Evolutionary conservation across 768 basidiomycete genomes (phyloP).

Genomic region (Myochromella boudieri): DNA sequence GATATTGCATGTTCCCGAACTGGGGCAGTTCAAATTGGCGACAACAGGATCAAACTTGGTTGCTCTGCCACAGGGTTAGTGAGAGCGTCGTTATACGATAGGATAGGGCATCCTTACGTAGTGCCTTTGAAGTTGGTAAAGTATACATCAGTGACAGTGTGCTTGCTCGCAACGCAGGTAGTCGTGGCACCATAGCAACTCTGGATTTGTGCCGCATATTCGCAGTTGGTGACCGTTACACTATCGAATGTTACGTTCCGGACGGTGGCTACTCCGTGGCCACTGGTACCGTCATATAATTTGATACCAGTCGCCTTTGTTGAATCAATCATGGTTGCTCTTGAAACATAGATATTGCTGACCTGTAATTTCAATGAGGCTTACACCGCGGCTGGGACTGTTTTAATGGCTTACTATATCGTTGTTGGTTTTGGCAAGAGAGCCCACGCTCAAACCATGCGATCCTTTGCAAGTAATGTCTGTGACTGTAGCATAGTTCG

Average conservation of each 20-base stretch:
- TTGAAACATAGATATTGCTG: slow-evolving; percentile 24
- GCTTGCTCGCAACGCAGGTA: slow-evolving; percentile 24
- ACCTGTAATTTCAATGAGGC: slow-evolving; percentile 14
- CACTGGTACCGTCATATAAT: slow-evolving; percentile 26
- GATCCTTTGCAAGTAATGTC: slow-evolving; percentile 31
- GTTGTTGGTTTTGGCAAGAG: slow-evolving; percentile 18
- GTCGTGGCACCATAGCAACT: slow-evolving; percentile 26
- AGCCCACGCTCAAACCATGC: slow-evolving; percentile 30
- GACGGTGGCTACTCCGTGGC: slow-evolving; percentile 29
- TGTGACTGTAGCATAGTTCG: slow-evolving; percentile 25
- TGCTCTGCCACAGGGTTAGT: slow-evolving; percentile 12
- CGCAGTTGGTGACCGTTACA: slow-evolving; percentile 28
- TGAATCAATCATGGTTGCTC: slow-evolving; percentile 29
- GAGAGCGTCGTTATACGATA: background rate
- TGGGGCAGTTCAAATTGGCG: slow-evolving; percentile 28
- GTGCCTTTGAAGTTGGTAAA: slow-evolving; percentile 27
- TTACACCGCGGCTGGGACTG: background rate
- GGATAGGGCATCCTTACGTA: slow-evolving; percentile 19
- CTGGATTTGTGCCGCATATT: slow-evolving; percentile 33
- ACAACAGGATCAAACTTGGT: slow-evolving; percentile 23
- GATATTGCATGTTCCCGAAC: slow-evolving; percentile 25
- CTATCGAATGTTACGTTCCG: slow-evolving; percentile 28
- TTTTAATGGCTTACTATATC: slow-evolving; percentile 13
- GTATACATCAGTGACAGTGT: slow-evolving; percentile 23
- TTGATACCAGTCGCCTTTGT: slow-evolving; percentile 33